A percentile compares a stretch with the other conserved stretches of the same genome.
Conservation (phyloP, 495 filamentous ascomycete genomes). For the Lasiosphaeria miniovina region DNA sequence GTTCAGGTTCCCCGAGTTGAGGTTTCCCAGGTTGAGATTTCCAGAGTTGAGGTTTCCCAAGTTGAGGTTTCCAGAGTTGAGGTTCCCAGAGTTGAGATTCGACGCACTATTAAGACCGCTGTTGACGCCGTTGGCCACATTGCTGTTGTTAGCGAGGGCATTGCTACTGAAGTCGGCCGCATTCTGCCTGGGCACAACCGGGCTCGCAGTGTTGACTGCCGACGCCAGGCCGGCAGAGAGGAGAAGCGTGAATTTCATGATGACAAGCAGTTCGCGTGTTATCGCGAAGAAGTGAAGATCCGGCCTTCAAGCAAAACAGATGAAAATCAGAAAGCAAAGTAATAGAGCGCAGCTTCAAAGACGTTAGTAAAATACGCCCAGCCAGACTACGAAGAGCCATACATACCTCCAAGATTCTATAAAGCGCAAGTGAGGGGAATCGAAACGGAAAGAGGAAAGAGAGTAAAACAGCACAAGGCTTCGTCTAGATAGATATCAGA, state of each 20-base stretch:
- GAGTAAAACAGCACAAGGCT: too few relatives aligned
- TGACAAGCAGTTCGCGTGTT: constrained; percentile 5
- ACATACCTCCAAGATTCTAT: too few relatives aligned
- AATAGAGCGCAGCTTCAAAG: constrained; percentile 13
- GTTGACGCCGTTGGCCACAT: background rate
- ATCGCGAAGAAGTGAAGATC: background rate
- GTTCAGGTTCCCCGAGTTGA: constrained; percentile 5
- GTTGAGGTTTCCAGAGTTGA: constrained; percentile 5
- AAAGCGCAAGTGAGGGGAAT: too few relatives aligned
- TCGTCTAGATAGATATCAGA: too few relatives aligned
- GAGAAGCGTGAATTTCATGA: constrained; percentile 28
- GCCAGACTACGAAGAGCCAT: too few relatives aligned
- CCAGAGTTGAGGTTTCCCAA: too few relatives aligned
- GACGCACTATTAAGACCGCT: constrained; percentile 2
- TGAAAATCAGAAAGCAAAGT: background rate
- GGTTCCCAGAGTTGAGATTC: background rate
- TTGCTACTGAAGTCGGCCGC: constrained; percentile 11
- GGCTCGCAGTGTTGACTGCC: constrained; percentile 20
- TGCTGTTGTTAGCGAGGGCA: constrained; percentile 2
- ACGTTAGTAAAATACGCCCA: too few relatives aligned
- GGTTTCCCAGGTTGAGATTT: constrained; percentile 6
- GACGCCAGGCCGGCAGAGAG: constrained; percentile 32
- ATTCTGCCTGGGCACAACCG: constrained; percentile 1
- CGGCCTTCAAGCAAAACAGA: background rate
- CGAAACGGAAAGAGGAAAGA: too few relatives aligned